A percentile compares a stretch with the other conserved stretches of the same genome.
Evolutionary conservation across 78 protist species (phyloP).

Genomic region (Carpediemonas membranifera): DNA sequence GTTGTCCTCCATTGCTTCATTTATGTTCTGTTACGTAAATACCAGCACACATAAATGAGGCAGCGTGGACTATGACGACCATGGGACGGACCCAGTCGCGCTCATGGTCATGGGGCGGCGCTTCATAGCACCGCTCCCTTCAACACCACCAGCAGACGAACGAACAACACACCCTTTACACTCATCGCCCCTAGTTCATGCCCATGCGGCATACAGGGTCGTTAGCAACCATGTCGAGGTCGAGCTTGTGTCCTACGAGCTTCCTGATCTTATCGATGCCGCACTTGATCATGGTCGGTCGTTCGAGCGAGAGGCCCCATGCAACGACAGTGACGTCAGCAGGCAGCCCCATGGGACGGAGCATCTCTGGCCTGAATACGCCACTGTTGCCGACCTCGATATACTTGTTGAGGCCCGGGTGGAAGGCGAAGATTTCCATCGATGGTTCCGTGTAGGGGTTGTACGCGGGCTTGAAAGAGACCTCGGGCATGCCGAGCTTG

Average conservation of each 20-base stretch:
- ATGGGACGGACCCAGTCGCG: too few relatives aligned
- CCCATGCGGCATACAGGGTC: not conserved
- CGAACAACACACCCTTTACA: not conserved
- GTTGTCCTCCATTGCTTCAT: too few relatives aligned
- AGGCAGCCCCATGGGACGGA: conserved; percentile 94
- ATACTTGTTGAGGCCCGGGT: conserved; percentile 46
- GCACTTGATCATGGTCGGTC: conserved; percentile 94
- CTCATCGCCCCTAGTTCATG: not conserved
- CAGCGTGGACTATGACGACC: too few relatives aligned
- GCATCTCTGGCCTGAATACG: conserved; percentile 94
- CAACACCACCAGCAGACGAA: too few relatives aligned
- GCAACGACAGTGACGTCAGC: conserved; percentile 81
- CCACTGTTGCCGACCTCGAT: conserved; percentile 87
- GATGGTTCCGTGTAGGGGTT: conserved; percentile 99
- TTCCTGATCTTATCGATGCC: conserved; percentile 74
- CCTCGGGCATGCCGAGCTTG: conserved; percentile 34
- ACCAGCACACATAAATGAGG: too few relatives aligned
- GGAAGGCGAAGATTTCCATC: conserved; percentile 82
- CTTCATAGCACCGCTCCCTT: too few relatives aligned
- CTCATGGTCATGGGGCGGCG: too few relatives aligned
- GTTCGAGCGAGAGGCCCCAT: conserved; percentile 74
- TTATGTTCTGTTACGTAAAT: too few relatives aligned
- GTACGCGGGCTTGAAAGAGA: conserved; percentile 59
- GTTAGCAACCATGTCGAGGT: conserved; percentile 31
- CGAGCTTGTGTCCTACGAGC: conserved; percentile 83